phyloP scores from a whole-genome alignment of 805 yeast species.

The Torulaspora franciscae region DNA sequence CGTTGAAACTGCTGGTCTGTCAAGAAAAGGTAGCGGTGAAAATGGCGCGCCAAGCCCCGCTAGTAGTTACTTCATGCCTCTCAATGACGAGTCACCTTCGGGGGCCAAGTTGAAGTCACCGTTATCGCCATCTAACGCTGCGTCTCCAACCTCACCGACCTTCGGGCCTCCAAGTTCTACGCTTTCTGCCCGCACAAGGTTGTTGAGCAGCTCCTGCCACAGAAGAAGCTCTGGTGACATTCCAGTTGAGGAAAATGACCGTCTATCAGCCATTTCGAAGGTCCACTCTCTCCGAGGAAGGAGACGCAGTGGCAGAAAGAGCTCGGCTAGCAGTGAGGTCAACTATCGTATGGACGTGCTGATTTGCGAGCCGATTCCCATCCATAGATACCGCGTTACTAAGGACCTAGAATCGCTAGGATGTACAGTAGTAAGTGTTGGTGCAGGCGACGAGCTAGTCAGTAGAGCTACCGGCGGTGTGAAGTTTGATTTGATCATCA shows the following conservation, averaged over 20 bases:
- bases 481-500: slow-evolving; percentile 75
- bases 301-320: slow-evolving; percentile 30
- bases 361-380: slow-evolving; percentile 83
- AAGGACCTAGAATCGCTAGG: slow-evolving; percentile 63
- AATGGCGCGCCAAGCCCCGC: slow-evolving; percentile 11
- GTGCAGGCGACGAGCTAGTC: slow-evolving; percentile 77
- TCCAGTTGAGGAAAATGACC: slow-evolving; percentile 24
- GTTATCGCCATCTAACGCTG: slow-evolving; percentile 22
- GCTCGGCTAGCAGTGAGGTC: slow-evolving; percentile 23
- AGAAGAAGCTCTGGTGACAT: slow-evolving; percentile 23
- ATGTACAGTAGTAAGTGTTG: slow-evolving; percentile 72
- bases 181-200: slow-evolving; percentile 46
- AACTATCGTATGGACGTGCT: slow-evolving; percentile 53
- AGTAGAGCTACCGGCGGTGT: slow-evolving; percentile 78
- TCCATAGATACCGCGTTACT: slow-evolving; percentile 62
- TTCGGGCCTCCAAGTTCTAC: slow-evolving; percentile 49
- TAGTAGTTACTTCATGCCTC: slow-evolving; percentile 11
- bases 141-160: slow-evolving; percentile 20
- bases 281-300: slow-evolving; percentile 27
- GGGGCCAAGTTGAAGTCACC: slow-evolving; percentile 28
- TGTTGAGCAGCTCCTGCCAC: slow-evolving; percentile 38
- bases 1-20: slow-evolving; percentile 15
- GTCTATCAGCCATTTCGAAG: slow-evolving; percentile 28
- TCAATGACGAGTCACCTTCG: slow-evolving; percentile 25
- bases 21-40: slow-evolving; percentile 24